Percentiles rank a stretch among this genome's conserved stretches.
phyloP scores from a whole-genome alignment of 2,329 filamentous ascomycete genomes.

The Paecilomyces variotii region DNA sequence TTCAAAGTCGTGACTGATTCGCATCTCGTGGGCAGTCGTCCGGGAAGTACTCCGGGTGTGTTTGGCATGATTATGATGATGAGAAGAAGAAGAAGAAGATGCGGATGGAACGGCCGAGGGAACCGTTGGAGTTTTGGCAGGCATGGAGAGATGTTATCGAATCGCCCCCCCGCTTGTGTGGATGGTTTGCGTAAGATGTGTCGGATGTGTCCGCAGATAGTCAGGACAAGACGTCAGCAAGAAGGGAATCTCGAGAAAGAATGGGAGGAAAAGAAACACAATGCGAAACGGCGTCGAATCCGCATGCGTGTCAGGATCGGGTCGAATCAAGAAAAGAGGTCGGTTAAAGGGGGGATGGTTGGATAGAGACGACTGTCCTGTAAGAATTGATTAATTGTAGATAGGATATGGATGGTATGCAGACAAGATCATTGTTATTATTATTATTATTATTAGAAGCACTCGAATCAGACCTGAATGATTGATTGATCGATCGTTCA shows the following conservation, averaged over 20 bases:
- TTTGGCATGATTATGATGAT: slow-evolving; percentile 19
- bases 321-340: too few species aligned
- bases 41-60: slow-evolving; percentile 28
- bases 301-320: neutral
- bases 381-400: too few species aligned
- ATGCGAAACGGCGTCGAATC: neutral
- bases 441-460: too few species aligned
- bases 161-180: too few species aligned
- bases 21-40: slow-evolving; percentile 23
- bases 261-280: neutral
- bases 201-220: neutral
- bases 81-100: neutral
- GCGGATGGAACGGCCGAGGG: neutral
- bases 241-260: neutral
- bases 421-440: too few species aligned
- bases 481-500: too few species aligned
- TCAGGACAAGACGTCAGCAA: neutral
- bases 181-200: neutral
- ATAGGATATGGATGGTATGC: too few species aligned
- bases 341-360: too few species aligned
- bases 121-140: neutral
- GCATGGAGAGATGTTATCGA: neutral
- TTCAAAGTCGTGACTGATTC: slow-evolving; percentile 20
- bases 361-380: too few species aligned
- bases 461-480: too few species aligned